phyloP scores from a whole-genome alignment of 2,329 filamentous ascomycete species.

The Chaetomium olivaceum region DNA sequence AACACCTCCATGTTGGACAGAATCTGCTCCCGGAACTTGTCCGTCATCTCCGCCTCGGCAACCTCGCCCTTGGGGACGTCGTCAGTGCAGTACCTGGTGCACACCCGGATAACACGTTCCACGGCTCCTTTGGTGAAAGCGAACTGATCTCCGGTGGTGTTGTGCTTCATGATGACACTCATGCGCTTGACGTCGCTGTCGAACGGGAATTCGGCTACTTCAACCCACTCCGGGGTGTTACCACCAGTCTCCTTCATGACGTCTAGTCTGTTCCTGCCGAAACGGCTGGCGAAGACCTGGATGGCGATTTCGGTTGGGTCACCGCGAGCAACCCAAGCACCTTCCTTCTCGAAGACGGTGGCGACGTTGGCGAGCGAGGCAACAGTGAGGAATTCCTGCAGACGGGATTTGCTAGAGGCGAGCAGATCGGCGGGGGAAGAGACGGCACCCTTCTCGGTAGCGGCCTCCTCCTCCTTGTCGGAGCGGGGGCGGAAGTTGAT shows the following conservation, averaged over 20 bases:
- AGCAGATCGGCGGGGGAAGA: constrained; percentile 38
- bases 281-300: constrained; percentile 71
- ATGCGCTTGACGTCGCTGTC: constrained; percentile 74
- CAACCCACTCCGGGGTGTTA: constrained; percentile 31
- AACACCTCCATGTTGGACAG: constrained; percentile 55
- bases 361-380: constrained; percentile 41
- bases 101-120: constrained; percentile 60
- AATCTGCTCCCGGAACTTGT: constrained; percentile 51
- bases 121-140: constrained; percentile 58
- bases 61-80: constrained; percentile 47
- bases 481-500: constrained; percentile 28
- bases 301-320: constrained; percentile 75
- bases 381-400: constrained; percentile 49
- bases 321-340: constrained; percentile 51
- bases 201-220: constrained; percentile 69
- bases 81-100: constrained; percentile 49
- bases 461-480: constrained; percentile 14
- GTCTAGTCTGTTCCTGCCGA: constrained; percentile 52
- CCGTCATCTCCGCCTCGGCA: constrained; percentile 51
- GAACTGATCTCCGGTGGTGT: constrained; percentile 44
- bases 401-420: constrained; percentile 49
- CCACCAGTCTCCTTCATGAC: constrained; percentile 41
- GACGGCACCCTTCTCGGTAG: constrained; percentile 33
- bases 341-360: constrained; percentile 38
- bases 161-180: constrained; percentile 66